Evolutionary conservation across 2,329 filamentous ascomycete genomes (phyloP).

Genomic region (Apiospora saccharicola): DNA sequence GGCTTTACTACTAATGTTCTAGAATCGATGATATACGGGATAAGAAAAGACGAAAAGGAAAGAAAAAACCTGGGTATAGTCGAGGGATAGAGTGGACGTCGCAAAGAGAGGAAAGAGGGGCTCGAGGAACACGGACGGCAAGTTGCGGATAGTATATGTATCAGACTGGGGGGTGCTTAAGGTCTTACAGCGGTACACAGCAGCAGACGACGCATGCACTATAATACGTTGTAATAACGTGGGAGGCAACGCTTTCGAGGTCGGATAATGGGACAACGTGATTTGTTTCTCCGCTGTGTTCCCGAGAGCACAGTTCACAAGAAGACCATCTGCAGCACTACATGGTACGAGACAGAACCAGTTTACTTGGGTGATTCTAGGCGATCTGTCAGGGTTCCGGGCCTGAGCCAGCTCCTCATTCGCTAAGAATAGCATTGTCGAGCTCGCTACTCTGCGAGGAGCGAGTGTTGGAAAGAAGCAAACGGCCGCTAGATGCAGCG

Average conservation of each 20-base stretch:
- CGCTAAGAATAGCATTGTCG: constrained; percentile 43
- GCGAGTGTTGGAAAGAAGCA: constrained; percentile 12
- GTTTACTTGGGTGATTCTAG: constrained; percentile 4
- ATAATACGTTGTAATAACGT: constrained; percentile 40
- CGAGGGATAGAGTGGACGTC: constrained; percentile 39
- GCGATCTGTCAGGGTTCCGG: not conserved
- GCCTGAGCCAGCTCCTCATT: constrained; percentile 22
- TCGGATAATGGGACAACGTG: constrained; percentile 38
- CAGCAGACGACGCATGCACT: constrained; percentile 32
- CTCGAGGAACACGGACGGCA: constrained; percentile 38
- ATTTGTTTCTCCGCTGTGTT: constrained; percentile 39
- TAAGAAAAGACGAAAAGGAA: constrained; percentile 39
- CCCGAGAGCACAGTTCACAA: constrained; percentile 25
- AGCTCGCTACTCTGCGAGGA: constrained; percentile 17
- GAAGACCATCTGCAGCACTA: constrained; percentile 25
- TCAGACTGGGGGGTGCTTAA: constrained; percentile 31
- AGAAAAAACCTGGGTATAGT: constrained; percentile 38
- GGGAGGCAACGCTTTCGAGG: constrained; percentile 20
- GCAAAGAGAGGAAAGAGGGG: constrained; percentile 42
- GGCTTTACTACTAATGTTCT: constrained; percentile 37
- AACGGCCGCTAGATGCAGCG: constrained; percentile 28
- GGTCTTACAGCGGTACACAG: constrained; percentile 21
- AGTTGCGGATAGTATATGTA: constrained; percentile 43
- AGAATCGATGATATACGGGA: constrained; percentile 40
- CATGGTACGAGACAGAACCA: not conserved